These are phyloP conservation scores for Pichia cephalocereana DNA, from an alignment of 805 yeast species.

Conservation along the genomic window DNA sequence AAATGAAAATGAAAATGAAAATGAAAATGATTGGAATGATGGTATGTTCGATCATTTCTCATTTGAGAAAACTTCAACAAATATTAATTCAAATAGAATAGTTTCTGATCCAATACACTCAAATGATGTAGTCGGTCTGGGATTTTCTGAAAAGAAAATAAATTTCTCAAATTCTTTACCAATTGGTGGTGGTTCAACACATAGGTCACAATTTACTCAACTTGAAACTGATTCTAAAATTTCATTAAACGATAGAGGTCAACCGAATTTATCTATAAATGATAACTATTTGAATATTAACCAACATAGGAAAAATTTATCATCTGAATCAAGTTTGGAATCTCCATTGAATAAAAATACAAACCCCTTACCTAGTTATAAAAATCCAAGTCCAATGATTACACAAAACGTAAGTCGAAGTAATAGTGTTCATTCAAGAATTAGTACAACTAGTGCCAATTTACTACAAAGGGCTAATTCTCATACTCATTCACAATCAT, in stretches of 20 bases:
- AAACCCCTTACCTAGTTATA: not conserved
- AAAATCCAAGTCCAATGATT: not conserved
- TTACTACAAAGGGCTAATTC: not conserved
- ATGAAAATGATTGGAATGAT: not conserved
- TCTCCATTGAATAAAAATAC: not conserved
- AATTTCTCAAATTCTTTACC: conserved; percentile 4
- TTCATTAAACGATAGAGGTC: not conserved
- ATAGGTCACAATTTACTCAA: too few species aligned
- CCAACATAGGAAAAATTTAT: not conserved
- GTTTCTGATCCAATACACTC: conserved; percentile 4
- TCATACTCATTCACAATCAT: not conserved
- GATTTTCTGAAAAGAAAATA: not conserved
- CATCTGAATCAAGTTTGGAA: conserved; percentile 2
- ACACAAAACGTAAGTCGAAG: conserved; percentile 1
- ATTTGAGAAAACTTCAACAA: conserved; percentile 7
- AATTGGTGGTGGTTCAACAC: not conserved
- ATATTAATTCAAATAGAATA: not conserved
- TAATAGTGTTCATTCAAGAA: conserved; percentile 4
- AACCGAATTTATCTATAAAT: not conserved
- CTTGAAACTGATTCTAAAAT: not conserved
- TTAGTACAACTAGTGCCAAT: not conserved
- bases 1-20: too few species aligned
- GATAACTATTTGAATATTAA: not conserved
- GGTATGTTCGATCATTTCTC: conserved; percentile 11
- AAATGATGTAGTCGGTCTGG: not conserved